These are phyloP conservation scores for Coccomyxa sp. DNA, from an alignment of 139 green algal genomes.

Conservation along the genomic window DNA sequence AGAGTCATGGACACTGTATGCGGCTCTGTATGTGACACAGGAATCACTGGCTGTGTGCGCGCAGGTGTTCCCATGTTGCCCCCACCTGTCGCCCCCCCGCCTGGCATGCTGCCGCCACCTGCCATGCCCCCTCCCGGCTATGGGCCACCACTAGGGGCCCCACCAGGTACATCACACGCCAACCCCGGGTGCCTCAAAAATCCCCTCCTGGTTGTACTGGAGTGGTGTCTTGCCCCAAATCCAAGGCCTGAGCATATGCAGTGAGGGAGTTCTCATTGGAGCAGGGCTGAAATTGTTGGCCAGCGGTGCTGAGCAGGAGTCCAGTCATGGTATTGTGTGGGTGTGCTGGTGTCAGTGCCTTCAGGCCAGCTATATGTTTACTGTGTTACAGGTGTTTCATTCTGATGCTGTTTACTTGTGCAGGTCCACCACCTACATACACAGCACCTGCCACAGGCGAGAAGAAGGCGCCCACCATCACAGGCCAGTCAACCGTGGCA, in stretches of 20 bases:
- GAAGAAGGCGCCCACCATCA: slow-evolving; percentile 49
- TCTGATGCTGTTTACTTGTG: no score
- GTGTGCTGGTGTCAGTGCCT: no score
- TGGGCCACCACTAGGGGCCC: slow-evolving; percentile 14
- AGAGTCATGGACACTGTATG: not conserved
- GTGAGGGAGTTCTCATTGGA: no score
- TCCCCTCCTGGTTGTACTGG: no score
- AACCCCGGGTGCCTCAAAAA: no score
- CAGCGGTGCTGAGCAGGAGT: no score
- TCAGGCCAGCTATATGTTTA: no score
- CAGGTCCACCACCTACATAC: not conserved
- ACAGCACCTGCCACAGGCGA: not conserved
- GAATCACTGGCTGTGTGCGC: not conserved
- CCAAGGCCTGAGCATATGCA: no score
- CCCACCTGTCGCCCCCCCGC: slow-evolving; percentile 28
- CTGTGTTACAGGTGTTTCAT: no score
- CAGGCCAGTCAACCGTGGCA: slow-evolving; percentile 65
- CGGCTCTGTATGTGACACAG: not conserved
- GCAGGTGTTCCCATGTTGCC: slow-evolving; percentile 12
- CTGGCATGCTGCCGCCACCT: slow-evolving; percentile 31
- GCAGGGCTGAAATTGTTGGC: no score
- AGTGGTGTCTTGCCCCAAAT: no score
- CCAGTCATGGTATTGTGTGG: no score
- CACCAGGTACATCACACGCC: slow-evolving; percentile 16
- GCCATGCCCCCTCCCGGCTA: slow-evolving; percentile 25